Conservation (phyloP, 345 rosid species). For the Syzygium oleosum region DNA sequence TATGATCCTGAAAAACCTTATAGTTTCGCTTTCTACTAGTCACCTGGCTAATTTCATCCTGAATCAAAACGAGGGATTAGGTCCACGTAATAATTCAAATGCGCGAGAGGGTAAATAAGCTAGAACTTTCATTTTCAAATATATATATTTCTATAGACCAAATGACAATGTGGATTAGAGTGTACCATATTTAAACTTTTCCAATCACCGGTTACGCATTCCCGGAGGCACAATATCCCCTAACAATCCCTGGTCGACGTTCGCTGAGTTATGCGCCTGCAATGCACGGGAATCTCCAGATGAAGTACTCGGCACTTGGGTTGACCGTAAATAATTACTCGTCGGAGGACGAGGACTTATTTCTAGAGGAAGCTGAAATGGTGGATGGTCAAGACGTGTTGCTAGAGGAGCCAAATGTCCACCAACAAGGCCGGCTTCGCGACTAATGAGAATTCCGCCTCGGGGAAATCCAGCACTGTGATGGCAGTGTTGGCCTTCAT, state of each 20-base stretch:
- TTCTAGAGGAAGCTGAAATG: conserved; percentile 31
- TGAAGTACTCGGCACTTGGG: conserved; percentile 16
- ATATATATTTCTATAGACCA: not conserved
- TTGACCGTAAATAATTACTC: not conserved
- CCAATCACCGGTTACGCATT: conserved; percentile 39
- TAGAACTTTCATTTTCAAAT: not conserved
- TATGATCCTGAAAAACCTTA: not conserved
- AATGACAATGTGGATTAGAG: not conserved
- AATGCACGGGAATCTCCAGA: not conserved
- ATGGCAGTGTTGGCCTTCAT: conserved; percentile 97
- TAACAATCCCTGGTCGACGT: conserved; percentile 57
- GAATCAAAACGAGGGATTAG: not conserved
- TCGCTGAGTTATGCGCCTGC: not conserved
- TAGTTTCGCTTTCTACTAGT: not conserved
- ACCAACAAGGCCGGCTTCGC: conserved; percentile 23
- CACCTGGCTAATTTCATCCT: not conserved
- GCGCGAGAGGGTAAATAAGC: not conserved
- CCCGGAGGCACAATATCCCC: conserved; percentile 82
- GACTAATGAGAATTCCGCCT: conserved; percentile 52
- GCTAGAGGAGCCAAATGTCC: conserved; percentile 25
- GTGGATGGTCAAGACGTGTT: conserved; percentile 20
- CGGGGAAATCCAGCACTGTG: conserved; percentile 71
- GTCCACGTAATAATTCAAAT: not conserved
- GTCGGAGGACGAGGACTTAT: conserved; percentile 14
- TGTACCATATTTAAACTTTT: not conserved